A percentile compares a stretch with the other conserved stretches of the same genome.
Conservation (phyloP, 2,329 filamentous ascomycete species). For the Ophiocordyceps camponoti-saundersi region DNA sequence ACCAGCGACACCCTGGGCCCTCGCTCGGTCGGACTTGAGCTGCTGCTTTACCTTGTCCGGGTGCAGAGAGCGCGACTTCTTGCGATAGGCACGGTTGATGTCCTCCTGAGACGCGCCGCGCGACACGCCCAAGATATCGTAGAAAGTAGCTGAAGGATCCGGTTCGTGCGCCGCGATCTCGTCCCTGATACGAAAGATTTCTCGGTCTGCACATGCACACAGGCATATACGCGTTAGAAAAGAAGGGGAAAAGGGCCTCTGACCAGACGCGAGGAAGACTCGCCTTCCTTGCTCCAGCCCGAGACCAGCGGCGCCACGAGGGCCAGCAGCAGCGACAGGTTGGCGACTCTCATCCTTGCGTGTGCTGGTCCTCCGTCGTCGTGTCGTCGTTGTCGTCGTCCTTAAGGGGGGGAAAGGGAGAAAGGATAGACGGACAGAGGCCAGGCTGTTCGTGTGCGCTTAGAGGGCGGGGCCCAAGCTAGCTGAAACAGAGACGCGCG, state of each 20-base stretch:
- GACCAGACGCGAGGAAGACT: conserved; percentile 1
- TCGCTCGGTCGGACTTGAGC: conserved; percentile 54
- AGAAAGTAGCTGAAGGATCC: conserved; percentile 71
- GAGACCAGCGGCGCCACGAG: conserved; percentile 48
- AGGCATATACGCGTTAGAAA: background rate
- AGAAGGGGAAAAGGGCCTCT: background rate
- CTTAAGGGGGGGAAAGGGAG: too few species aligned
- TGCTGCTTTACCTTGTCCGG: conserved; percentile 90
- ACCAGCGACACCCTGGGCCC: conserved; percentile 30
- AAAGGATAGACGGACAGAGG: background rate
- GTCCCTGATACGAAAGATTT: conserved; percentile 91
- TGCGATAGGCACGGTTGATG: conserved; percentile 86
- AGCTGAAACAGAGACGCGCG: background rate
- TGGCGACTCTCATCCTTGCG: conserved; percentile 52
- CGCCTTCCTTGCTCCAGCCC: conserved; percentile 80
- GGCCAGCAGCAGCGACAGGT: conserved; percentile 47
- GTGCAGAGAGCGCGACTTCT: conserved; percentile 67
- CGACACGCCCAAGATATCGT: conserved; percentile 74
- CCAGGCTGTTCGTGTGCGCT: background rate
- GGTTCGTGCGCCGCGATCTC: conserved; percentile 66
- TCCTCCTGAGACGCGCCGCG: conserved; percentile 65
- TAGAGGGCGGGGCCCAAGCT: background rate
- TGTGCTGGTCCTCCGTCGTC: background rate
- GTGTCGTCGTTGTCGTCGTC: too few species aligned
- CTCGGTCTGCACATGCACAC: conserved; percentile 52